Conservation (phyloP, 768 basidiomycete genomes). For the Mycena maculata region DNA sequence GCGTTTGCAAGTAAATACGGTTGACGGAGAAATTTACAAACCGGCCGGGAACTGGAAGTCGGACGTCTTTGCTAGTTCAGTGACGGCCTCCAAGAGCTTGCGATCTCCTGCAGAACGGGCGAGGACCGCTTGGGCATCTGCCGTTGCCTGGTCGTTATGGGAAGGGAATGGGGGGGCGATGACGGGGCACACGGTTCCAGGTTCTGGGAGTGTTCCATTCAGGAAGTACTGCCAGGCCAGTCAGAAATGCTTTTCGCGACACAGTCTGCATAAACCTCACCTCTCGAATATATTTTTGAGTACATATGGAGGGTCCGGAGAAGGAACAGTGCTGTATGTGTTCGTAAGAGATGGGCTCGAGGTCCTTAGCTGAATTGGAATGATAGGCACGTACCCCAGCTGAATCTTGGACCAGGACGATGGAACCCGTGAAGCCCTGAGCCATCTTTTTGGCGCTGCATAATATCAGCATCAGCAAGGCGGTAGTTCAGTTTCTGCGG, state of each 20-base stretch:
- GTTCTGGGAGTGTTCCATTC: not conserved
- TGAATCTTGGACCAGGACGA: conserved; percentile 38
- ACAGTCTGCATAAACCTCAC: too few species aligned
- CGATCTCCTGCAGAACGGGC: not conserved
- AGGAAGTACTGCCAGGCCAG: not conserved
- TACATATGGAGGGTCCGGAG: not conserved
- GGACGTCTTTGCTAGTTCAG: not conserved
- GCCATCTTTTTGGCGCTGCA: conserved; percentile 37
- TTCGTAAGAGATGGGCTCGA: not conserved
- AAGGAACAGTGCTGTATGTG: not conserved
- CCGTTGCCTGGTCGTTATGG: not conserved
- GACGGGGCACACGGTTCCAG: not conserved
- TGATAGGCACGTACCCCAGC: conserved; percentile 17
- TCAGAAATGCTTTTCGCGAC: not conserved
- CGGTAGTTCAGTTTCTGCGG: not conserved
- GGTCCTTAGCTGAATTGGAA: too few species aligned
- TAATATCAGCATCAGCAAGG: too few species aligned
- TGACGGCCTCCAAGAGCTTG: not conserved
- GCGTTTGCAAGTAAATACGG: too few species aligned
- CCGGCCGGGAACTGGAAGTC: not conserved
- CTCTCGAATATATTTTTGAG: not conserved
- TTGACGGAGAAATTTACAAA: not conserved
- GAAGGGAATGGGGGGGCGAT: not conserved
- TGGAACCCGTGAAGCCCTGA: conserved; percentile 32
- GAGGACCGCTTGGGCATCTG: not conserved